These are phyloP conservation scores for Phytopythium ostracodes DNA, from an alignment of 352 stramenopile genomes.

Conservation along the genomic window DNA sequence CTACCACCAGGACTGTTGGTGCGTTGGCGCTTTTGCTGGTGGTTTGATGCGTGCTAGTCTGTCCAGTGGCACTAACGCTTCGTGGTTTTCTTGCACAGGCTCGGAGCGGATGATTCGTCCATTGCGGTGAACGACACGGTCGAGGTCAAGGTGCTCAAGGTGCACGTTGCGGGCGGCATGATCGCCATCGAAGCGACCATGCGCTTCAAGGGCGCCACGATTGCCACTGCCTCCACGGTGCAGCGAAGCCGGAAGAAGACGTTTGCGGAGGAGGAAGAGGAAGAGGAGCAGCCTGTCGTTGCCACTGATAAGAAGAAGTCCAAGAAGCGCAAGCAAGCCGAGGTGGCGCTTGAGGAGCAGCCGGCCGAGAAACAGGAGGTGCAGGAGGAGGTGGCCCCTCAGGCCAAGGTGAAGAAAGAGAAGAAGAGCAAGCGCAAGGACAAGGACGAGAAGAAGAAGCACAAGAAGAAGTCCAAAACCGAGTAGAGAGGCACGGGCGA, in stretches of 20 bases:
- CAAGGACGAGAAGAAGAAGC: conserved; percentile 31
- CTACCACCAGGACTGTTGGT: conserved; percentile 76
- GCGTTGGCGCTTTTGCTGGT: no score
- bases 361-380: conserved; percentile 17
- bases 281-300: conserved; percentile 10
- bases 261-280: conserved; percentile 13
- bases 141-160: conserved; percentile 57
- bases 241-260: conserved; percentile 10
- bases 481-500: conserved; percentile 32
- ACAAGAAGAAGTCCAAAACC: conserved; percentile 48
- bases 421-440: conserved; percentile 33
- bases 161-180: conserved; percentile 73
- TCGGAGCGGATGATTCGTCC: conserved; percentile 43
- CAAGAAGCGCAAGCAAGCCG: conserved; percentile 27
- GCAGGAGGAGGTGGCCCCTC: conserved; percentile 21
- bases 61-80: not conserved
- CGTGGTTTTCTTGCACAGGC: conserved; percentile 22
- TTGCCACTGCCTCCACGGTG: not conserved
- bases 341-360: conserved; percentile 21
- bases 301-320: conserved; percentile 13
- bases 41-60: not conserved
- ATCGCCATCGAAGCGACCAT: conserved; percentile 80
- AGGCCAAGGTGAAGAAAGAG: conserved; percentile 10
- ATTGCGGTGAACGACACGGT: conserved; percentile 67
- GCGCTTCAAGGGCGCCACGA: conserved; percentile 24